A percentile compares a stretch with the other conserved stretches of the same genome.
These are phyloP conservation scores for Chytriomyces confervae DNA, from an alignment of 192 early-diverging fungal species.

Conservation along the genomic window DNA sequence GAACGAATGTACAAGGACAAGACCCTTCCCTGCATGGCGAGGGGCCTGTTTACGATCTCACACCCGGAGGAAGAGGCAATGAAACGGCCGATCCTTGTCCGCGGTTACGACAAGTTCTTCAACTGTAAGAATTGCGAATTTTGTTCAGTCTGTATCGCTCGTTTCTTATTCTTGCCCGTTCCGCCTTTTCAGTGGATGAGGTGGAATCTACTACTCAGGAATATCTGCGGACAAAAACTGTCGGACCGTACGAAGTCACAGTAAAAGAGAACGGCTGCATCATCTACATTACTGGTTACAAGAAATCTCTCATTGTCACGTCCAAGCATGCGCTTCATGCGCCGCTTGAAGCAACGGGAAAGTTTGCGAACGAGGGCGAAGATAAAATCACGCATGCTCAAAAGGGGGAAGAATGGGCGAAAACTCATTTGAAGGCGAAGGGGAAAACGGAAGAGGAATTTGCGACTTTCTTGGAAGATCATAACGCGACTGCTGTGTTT, in stretches of 20 bases:
- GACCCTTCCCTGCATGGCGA: slow-evolving; percentile 72
- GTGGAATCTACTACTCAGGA: slow-evolving; percentile 50
- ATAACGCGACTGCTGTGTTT: slow-evolving; percentile 84
- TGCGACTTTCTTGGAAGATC: slow-evolving; percentile 68
- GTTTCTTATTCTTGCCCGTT: background rate
- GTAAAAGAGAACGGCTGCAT: slow-evolving; percentile 98
- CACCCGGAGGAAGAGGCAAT: slow-evolving; percentile 29
- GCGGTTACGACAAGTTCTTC: slow-evolving; percentile 99
- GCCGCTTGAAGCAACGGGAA: slow-evolving; percentile 16
- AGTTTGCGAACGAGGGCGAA: background rate
- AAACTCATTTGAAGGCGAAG: slow-evolving; percentile 63
- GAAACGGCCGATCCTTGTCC: slow-evolving; percentile 66
- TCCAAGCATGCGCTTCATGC: slow-evolving; percentile 80
- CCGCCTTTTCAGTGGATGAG: slow-evolving; percentile 33
- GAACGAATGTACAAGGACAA: background rate
- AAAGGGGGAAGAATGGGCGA: slow-evolving; percentile 75
- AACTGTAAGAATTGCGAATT: slow-evolving; percentile 57
- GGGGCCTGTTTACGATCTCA: slow-evolving; percentile 74
- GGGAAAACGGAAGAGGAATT: slow-evolving; percentile 71
- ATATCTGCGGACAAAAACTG: slow-evolving; percentile 64
- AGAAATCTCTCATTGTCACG: slow-evolving; percentile 77
- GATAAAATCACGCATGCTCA: slow-evolving; percentile 63
- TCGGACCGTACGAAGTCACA: slow-evolving; percentile 88
- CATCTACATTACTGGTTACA: slow-evolving; percentile 77
- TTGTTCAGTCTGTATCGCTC: background rate